A percentile compares a stretch with the other conserved stretches of the same genome.
phyloP scores from a whole-genome alignment of 83 land plant genomes.

The Diphasiastrum complanatum region DNA sequence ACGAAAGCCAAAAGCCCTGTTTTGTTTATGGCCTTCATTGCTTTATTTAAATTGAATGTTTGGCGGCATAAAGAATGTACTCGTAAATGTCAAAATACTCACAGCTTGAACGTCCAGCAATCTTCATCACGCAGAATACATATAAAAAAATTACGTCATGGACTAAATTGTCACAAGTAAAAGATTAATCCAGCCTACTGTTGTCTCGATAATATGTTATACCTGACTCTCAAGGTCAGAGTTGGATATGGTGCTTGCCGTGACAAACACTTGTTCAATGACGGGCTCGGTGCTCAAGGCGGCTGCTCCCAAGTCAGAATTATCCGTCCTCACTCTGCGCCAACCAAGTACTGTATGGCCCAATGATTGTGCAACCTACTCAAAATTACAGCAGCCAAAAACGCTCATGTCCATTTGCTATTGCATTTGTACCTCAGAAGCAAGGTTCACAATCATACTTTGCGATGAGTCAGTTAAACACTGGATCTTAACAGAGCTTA shows the following conservation, averaged over 20 bases:
- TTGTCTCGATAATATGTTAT: background rate
- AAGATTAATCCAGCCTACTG: background rate
- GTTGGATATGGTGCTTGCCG: slow-evolving; percentile 49
- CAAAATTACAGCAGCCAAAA: slow-evolving; percentile 5
- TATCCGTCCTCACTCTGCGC: slow-evolving; percentile 83
- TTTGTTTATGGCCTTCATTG: too few species aligned
- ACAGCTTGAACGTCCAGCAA: too few species aligned
- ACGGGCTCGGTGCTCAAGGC: slow-evolving; percentile 89
- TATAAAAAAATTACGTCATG: background rate
- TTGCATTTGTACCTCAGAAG: too few species aligned
- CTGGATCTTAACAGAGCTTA: slow-evolving; percentile 16
- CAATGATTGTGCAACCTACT: slow-evolving; percentile 87
- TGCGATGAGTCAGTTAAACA: background rate
- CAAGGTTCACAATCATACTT: too few species aligned
- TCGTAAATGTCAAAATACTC: too few species aligned
- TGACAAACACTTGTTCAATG: slow-evolving; percentile 85
- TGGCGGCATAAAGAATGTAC: too few species aligned
- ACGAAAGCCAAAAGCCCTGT: too few species aligned
- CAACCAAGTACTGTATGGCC: slow-evolving; percentile 94
- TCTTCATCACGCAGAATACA: too few species aligned
- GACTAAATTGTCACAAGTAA: slow-evolving; percentile 2
- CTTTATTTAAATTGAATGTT: too few species aligned
- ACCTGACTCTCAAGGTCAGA: slow-evolving; percentile 87
- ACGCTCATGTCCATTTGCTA: too few species aligned
- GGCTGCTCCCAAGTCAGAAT: slow-evolving; percentile 73